Base-by-base conservation (phyloP, 1,284 basidiomycete species). In the Cryptococcus sp. region DNA sequence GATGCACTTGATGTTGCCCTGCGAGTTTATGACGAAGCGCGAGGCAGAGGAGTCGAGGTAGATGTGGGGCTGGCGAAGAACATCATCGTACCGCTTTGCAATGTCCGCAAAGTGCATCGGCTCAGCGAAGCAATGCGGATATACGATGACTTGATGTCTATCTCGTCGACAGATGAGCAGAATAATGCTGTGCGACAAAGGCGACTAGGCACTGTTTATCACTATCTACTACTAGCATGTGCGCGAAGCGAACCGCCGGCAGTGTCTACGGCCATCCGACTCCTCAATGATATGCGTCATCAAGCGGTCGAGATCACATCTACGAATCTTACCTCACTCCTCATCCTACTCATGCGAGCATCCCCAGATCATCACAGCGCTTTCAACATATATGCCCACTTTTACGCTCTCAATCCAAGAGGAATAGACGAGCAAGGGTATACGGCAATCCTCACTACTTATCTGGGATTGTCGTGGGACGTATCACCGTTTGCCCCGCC, bases 271-370 rank as follows among this genome's bases (percentile, higher is more conserved):
- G 83, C 84, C 0, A 68, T 83, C 41, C 74, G 80, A 3, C 78
- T 91, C 29, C 69, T 89, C 22, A 79, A 83, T 37, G 86, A 89
- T 56, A 79, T 83, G 74, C 69, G 71, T 10, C 61, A 61, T 5
- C 77, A 74, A 16, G 61, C 69, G 13, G 63, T 82, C 22, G 50
- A 63, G 1, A 69, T 81, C 53, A 75, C 79, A 40, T 66, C 73
- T 45, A 68, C 80, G 66, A 80, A 81, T 15, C 76, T 83, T 20
- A 79, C 83, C 10, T 82, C 84, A 2, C 75, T 86, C 46, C 80
- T 86, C 40, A 80, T 86, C 51, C 73, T 87, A 45, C 81, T 84
- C 50, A 88, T 91, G 83, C 81, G 82, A 17, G 75, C 78, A 16
- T 79, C 85, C 1, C 67, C 79, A 3, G 81, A 75, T 50, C 83